Evolutionary conservation across 179 eudicot genomes (phyloP), one percentile per base, ranked within the genome.

Genomic region (Monotropa hypopitys): DNA sequence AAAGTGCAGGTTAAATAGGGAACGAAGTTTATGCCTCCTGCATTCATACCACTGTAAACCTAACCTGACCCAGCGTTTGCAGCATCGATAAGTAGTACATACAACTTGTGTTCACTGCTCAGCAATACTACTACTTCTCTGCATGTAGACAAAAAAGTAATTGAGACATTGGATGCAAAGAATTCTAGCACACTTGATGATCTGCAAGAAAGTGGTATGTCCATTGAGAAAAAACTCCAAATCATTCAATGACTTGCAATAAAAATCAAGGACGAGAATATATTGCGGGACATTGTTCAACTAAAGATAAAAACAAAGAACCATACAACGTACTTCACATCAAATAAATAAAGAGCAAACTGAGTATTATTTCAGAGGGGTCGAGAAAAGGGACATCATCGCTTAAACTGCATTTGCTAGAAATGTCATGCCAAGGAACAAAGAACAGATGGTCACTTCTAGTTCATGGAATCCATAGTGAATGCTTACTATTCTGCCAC

Each of bases 41-140:
- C 80, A 82, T 78, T 85, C 89, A 85, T 85, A 89, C 89, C 88
- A 81, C 85, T 84, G 80, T 84, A 76, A 88, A 84, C 83, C 90
- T 86, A 86, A 91, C 96, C 93, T 91, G 91, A 84, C 86, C 90
- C 91, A 82, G 87, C 84, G 80, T 80, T 63, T 56, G 80, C 66
- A 69, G 46, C 70, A 71, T 77, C 61, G 13, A 79, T 67, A 54
- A 83, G 86, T 62, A 91, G 77, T 75, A 88, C 75, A 81, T 89
- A 88, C 81, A 89, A 73, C 88, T 89, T 89, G 49, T 57, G 47
- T 77, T 90, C 85, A 67, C 89, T 86, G 85, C 92, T 91, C 75
- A 80, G 82, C 42, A 91, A 51, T 56, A 90, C 79, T 45, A 84
- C 87, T 38, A 88, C 88, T 80, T 88, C 87, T 72, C 94, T 88